Base-by-base conservation (phyloP, 305 asterid genomes). In the Fraxinus greggii region DNA sequence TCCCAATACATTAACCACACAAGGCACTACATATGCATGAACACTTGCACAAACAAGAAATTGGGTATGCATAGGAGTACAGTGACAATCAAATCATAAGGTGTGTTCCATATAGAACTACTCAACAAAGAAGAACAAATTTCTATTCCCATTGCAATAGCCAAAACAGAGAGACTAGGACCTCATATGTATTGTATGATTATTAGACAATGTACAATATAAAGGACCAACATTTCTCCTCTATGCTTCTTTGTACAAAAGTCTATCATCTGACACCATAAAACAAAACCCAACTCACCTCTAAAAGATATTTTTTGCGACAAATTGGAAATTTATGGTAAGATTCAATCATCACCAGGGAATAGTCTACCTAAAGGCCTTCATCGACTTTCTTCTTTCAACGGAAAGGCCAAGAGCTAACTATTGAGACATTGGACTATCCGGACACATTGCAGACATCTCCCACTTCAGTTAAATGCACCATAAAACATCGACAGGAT, bases 241-340 rank as follows among this genome's bases (percentile, higher is more conserved):
- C 83, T 83, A 88, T 82, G 86, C 56, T 84, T 81, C 86, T 91
- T 89, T 92, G 88, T 90, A 89, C 98, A 89, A 83, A 85, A 80
- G 32, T 59, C 89, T 85, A 82, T 86, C 77, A 79, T 80, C 78
- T 67, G 83, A 74, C 82, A 4, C 79, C 33, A 67, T 17, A 15
- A 28, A 79, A 78, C 85, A 85, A 82, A 77, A 29, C 77, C 79
- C 86, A 75, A 83, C 88, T 84, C 79, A 88, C 90, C 86, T 84
- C 88, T 86, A 79, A 61, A 61, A 73, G 69, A 77, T 69, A 70
- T 29, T 74, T 76, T 61, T 35, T 32, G 26, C 75, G 76, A 81
- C 81, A 79, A 51, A n/a, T 75, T 7, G 54, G n/a, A 79, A 77
- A 26, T 32, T 31, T 26, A 65, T 65, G 73, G 35, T 3, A 26